These are phyloP conservation scores for Begonia fuchsioides DNA, from an alignment of 306 rosid species.

Conservation along the genomic window DNA sequence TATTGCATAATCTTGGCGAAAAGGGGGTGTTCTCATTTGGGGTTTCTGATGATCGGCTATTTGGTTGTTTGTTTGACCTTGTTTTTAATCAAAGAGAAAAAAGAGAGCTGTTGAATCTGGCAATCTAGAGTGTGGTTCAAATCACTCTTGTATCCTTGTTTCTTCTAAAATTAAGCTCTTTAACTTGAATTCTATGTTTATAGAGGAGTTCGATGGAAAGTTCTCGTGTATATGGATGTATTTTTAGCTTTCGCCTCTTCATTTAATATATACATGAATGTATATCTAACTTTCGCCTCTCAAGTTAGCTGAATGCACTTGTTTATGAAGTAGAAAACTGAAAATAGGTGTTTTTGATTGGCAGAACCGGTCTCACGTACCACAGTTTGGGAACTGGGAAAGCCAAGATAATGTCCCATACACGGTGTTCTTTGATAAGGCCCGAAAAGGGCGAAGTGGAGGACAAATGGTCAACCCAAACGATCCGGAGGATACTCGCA, in stretches of 20 bases:
- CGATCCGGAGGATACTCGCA: constrained; percentile 61
- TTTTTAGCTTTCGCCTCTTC: no score
- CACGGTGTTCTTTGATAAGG: constrained; percentile 84
- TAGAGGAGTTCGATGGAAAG: neutral
- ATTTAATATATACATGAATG: no score
- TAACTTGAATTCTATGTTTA: neutral
- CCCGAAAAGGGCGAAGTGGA: constrained; percentile 68
- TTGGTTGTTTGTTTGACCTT: neutral
- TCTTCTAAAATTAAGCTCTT: no score
- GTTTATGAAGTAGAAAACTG: neutral
- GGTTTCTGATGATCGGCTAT: neutral
- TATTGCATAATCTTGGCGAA: neutral
- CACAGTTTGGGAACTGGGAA: constrained; percentile 86
- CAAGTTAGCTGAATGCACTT: neutral
- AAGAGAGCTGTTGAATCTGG: no score
- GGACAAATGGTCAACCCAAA: constrained; percentile 65
- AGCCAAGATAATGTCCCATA: constrained; percentile 75
- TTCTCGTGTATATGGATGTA: no score
- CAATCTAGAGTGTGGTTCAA: no score
- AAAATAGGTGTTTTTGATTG: neutral
- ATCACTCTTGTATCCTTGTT: no score
- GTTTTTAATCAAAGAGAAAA: neutral
- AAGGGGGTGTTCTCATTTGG: neutral
- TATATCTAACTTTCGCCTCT: no score
- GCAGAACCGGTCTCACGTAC: constrained; percentile 85